phyloP scores from a whole-genome alignment of 441 rosid species.

The Erodium texanum region DNA sequence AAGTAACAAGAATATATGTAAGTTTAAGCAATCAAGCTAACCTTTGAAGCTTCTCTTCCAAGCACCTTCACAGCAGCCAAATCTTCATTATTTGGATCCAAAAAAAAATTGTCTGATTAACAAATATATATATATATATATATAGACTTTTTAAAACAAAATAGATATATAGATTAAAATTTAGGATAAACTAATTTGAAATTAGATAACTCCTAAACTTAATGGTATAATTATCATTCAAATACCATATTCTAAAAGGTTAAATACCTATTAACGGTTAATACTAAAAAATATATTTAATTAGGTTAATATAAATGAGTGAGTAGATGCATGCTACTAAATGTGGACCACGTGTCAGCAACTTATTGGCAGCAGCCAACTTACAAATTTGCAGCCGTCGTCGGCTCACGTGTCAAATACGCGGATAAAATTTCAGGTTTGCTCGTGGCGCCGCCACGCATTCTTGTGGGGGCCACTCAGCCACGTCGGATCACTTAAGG shows the following conservation, averaged over 20 bases:
- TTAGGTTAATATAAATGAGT: too few relatives aligned
- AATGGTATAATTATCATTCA: too few relatives aligned
- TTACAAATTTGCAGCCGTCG: conserved; percentile 1
- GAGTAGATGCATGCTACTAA: background rate
- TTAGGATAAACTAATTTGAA: too few relatives aligned
- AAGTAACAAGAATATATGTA: background rate
- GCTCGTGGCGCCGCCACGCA: conserved; percentile 3
- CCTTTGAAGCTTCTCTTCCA: background rate
- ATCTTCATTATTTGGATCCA: too few relatives aligned
- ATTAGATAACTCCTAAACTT: too few relatives aligned
- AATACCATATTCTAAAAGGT: too few relatives aligned
- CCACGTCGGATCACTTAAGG: background rate
- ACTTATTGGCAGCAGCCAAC: background rate
- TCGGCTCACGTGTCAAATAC: background rate
- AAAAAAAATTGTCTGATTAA: too few relatives aligned
- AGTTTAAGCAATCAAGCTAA: background rate
- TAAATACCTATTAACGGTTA: too few relatives aligned
- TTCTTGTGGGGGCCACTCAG: background rate
- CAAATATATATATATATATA: too few relatives aligned
- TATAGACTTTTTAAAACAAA: too few relatives aligned
- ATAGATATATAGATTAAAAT: too few relatives aligned
- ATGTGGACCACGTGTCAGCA: background rate
- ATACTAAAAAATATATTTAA: too few relatives aligned
- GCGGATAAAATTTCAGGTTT: background rate
- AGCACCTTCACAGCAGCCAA: background rate